These are phyloP conservation scores for Benincasa hispida DNA, from an alignment of 306 rosid species.

Conservation along the genomic window DNA sequence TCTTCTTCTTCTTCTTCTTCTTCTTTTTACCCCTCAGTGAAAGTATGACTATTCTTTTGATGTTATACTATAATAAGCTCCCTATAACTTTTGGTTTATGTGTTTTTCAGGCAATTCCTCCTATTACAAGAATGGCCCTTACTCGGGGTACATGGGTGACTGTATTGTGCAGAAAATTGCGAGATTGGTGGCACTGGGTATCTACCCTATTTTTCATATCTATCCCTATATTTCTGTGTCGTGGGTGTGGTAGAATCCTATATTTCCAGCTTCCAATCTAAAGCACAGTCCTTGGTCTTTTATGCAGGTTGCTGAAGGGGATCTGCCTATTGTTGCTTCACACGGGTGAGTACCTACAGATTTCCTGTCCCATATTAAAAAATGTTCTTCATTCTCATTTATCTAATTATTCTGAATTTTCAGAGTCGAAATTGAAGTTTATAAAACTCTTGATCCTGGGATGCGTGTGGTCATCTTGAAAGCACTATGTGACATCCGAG, in stretches of 20 bases:
- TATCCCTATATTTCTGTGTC: slow-evolving; percentile 14
- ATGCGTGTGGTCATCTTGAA: slow-evolving; percentile 85
- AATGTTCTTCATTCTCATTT: slow-evolving; percentile 20
- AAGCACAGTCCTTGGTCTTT: not conserved
- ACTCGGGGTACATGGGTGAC: slow-evolving; percentile 97
- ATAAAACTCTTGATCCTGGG: slow-evolving; percentile 83
- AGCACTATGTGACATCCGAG: slow-evolving; percentile 98
- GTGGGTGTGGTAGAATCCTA: not conserved
- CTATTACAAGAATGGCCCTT: slow-evolving; percentile 92
- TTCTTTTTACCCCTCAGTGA: too few relatives aligned
- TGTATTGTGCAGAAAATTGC: slow-evolving; percentile 88
- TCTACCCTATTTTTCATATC: slow-evolving; percentile 14
- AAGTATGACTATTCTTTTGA: too few relatives aligned
- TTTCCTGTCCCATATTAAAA: slow-evolving; percentile 8
- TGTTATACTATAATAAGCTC: not conserved
- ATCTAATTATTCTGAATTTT: slow-evolving; percentile 20
- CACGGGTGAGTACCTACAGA: slow-evolving; percentile 64
- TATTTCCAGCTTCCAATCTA: slow-evolving; percentile 15
- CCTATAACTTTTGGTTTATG: slow-evolving; percentile 8
- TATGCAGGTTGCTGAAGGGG: slow-evolving; percentile 91
- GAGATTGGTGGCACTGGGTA: slow-evolving; percentile 99
- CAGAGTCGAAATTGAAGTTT: slow-evolving; percentile 78
- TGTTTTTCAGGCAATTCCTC: slow-evolving; percentile 89
- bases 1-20: too few relatives aligned
- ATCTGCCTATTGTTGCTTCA: slow-evolving; percentile 86